Base-by-base conservation (phyloP, 306 rosid genomes). In the Lagenaria siceraria region DNA sequence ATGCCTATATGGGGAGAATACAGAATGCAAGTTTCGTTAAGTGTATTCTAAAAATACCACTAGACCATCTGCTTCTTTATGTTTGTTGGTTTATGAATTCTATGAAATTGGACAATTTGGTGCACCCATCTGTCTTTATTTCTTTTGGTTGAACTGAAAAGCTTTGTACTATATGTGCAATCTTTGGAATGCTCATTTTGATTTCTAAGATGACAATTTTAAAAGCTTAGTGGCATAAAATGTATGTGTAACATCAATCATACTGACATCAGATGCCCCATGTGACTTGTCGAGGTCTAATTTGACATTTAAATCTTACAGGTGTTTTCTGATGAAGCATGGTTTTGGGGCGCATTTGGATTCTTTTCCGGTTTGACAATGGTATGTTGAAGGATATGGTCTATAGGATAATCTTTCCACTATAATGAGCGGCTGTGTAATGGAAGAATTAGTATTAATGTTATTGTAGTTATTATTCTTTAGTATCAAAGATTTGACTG, bases 311-410 rank as follows among this genome's bases (percentile, higher is more conserved):
- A 55, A 87, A 81, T 75, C 66, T 78, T 82, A 82, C 89, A 96
- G 99, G 91, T 80, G 70, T 78, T 86, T 78, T 85, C 85, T 43
- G 92, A 89, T 79, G 98, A 90, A 86, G 96, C 97, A 60, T 87
- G 92, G 82, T 96, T 96, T 76, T 96, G 97, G 97, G 98, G 99
- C 82, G 93, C 97, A 71, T 92, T 92, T 85, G 99, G 97, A 49
- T 88, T 89, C 75, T 88, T 89, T 76, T 92, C 99, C 62, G 38
- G 81, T 75, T 33, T 86, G 42, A 87, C 98, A 79, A n/a, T 80
- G 93, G 99, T 96, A 78, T 65, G 96, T 81, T 14, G 76, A 72
- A 49, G 22, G 78, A 51, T 24, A 33, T 22, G 59, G 76, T 33
- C 21, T 27, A 17, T 55, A 56, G 15, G 36, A 55, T 36, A 33